Evolutionary conservation across 2,329 filamentous ascomycete species (phyloP), one percentile per base, ranked within the genome.

Genomic region (Fusarium sp.): DNA sequence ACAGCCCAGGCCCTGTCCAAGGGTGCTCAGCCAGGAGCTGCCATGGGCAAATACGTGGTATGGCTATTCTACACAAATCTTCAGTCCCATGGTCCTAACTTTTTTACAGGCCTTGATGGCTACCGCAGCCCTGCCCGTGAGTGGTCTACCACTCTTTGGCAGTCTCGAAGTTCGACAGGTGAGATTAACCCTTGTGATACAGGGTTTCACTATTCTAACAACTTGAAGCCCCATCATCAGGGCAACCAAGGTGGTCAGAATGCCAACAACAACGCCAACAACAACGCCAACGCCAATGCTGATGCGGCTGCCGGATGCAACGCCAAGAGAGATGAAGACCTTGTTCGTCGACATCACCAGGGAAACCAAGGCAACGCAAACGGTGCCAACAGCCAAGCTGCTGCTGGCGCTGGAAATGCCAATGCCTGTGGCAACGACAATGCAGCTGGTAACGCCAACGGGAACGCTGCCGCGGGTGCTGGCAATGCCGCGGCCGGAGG

Each of bases 1-100:
- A 66, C 70, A 16, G 70, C 69, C 6, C 70, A 72, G 20, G 70
- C 70, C 2, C 16, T 72, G 3, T 72, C 70, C 2, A 48, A 57
- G 35, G 48, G 37, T 34, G 54, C 27, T 34, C 1, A 41, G 30
- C 37, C 45, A 39, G 25, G 43, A 43, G 1, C 16, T 64, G 0
- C 32, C 43, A 6, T 39, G 54, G 65, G 14, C 18, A 72, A 69
- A 41, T 72, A 69, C 10, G 54, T n/a, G 3, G 70, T 72, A 66
- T 7, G 39, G 25, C 8, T 14, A 6, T 48, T 2, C 13, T 16
- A 10, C 4, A 7, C 13, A 11, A 25, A 4, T 10, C 27, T 20
- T 4, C 3, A 10, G 2, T 4, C 2, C 6, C 9, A 6, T 14
- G 3, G 7, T 13, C 20, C 59, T 62, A 37, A 62, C 59, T 48